Base-by-base conservation (phyloP, 2,329 filamentous ascomycete species). In the Xylariaceae sp. region DNA sequence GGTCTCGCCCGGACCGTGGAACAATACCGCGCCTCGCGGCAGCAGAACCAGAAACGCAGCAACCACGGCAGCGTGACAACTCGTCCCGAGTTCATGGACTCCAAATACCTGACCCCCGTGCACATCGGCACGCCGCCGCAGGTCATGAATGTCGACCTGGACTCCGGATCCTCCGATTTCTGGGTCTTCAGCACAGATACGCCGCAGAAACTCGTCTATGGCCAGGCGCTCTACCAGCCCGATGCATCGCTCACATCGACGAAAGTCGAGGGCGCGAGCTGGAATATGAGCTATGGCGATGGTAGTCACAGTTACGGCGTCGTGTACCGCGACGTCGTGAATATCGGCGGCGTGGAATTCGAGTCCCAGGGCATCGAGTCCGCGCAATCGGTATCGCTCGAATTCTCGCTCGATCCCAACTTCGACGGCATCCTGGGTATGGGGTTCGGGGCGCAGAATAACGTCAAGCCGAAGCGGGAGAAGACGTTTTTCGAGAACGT, bases 401-500 rank as follows among this genome's bases (percentile, higher is more conserved):
- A 64, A 35, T 66, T 67, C 30, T 75, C 77, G 62, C 68, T 67
- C 56, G 72, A 74, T 52, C 65, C 62, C 4, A 60, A 63, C 45
- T 72, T 67, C 55, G 69, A 73, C 34, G 73, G 72, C 10, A 65
- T 75, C 0, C 56, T 75, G 2, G 73, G 73, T 0, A 66, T 75
- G 5, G 73, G 70, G 1, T 73, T 74, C 59, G 71, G 69, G 51
- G 58, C 56, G 42, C 63, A 73, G 48, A 73, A 73, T 59, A 73
- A 71, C 1, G 69, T 73, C 1, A 66, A 71, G 58, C 67, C 71
- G 1, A 44, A 62, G 13, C 59, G 51, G 51, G 65, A 72, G 56
- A 73, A 71, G 64, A 74, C 71, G 4, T 74, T 73, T 63, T 71
- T 74, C 58, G 72, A 74, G 57, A 73, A 70, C 42, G 65, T 72